These are phyloP conservation scores for Komagataella populi DNA, from an alignment of 805 yeast species.

Conservation along the genomic window DNA sequence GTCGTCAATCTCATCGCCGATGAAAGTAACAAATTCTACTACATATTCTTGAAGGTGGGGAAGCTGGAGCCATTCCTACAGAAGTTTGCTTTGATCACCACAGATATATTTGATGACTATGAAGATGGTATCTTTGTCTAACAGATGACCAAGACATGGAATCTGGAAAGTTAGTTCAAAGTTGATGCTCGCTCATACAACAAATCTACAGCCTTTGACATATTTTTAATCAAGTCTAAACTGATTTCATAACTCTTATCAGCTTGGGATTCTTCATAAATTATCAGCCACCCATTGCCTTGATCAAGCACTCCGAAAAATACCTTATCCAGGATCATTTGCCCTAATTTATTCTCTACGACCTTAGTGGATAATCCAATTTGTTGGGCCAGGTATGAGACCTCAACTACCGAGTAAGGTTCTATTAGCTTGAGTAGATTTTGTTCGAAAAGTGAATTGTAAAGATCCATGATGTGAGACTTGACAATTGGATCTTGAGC, in stretches of 20 bases:
- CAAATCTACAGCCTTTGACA: constrained; percentile 80
- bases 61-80: constrained; percentile 38
- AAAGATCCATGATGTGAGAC: constrained; percentile 82
- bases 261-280: constrained; percentile 77
- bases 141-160: background rate
- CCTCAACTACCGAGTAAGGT: constrained; percentile 93
- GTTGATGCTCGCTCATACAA: constrained; percentile 88
- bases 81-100: constrained; percentile 37
- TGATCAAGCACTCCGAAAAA: constrained; percentile 95
- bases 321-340: constrained; percentile 93
- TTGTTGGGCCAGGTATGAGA: constrained; percentile 73
- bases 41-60: constrained; percentile 45
- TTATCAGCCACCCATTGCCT: constrained; percentile 94
- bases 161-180: constrained; percentile 33
- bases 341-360: constrained; percentile 88
- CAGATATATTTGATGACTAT: constrained; percentile 10
- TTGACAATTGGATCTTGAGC: constrained; percentile 80
- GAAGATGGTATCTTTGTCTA: constrained; percentile 26
- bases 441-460: constrained; percentile 86
- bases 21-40: constrained; percentile 46
- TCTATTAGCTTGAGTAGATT: constrained; percentile 89
- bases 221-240: constrained; percentile 72
- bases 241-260: constrained; percentile 86
- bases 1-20: constrained; percentile 55
- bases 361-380: constrained; percentile 81